Evolutionary conservation across 2,329 filamentous ascomycete genomes (phyloP).

Genomic region (Paecilomyces sp.): DNA sequence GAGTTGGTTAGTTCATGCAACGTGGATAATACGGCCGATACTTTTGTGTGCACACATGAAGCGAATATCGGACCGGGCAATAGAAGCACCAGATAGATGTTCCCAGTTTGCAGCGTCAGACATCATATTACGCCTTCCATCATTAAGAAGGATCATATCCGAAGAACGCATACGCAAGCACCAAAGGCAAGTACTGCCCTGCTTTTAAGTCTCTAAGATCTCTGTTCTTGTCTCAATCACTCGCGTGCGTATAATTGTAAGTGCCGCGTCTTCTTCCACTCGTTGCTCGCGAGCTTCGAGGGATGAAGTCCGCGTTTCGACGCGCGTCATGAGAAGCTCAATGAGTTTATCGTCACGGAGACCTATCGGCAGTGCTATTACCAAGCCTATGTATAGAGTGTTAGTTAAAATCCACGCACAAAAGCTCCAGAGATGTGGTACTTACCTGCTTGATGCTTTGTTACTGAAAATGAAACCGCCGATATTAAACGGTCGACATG

Average conservation of each 20-base stretch:
- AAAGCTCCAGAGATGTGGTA: background rate
- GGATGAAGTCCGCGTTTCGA: conserved; percentile 27
- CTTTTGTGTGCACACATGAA: background rate
- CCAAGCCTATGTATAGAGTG: background rate
- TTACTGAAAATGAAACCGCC: background rate
- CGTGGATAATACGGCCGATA: background rate
- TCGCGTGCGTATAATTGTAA: conserved; percentile 10
- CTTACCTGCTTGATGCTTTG: background rate
- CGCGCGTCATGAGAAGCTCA: conserved; percentile 34
- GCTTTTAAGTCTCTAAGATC: conserved; percentile 34
- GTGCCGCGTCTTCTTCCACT: conserved; percentile 31
- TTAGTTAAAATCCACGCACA: conserved; percentile 1
- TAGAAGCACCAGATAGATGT: background rate
- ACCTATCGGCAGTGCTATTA: conserved; percentile 10
- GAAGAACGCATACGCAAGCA: background rate
- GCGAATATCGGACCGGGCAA: background rate
- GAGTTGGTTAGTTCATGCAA: too few relatives aligned
- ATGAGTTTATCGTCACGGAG: conserved; percentile 35
- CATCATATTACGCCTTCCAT: background rate
- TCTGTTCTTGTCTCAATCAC: conserved; percentile 43
- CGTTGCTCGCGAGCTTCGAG: conserved; percentile 11
- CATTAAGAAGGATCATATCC: background rate
- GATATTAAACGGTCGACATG: background rate
- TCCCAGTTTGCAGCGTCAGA: background rate
- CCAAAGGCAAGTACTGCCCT: background rate